Base-by-base conservation (phyloP, 345 rosid species). In the Abelmoschus esculentus region DNA sequence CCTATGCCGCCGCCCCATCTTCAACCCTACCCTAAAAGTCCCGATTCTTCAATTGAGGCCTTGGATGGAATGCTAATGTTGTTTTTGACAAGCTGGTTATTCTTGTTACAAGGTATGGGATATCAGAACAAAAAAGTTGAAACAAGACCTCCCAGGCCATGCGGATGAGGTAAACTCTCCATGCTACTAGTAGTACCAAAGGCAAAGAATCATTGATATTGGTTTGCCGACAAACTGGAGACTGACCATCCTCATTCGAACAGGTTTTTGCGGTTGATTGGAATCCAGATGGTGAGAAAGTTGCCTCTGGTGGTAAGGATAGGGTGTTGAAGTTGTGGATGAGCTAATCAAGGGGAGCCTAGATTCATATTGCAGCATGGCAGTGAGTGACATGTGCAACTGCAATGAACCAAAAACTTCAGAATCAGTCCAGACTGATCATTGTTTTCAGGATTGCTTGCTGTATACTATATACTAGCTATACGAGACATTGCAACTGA, bases 281-380 rank as follows among this genome's bases (percentile, higher is more conserved):
- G 99, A 91, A 97, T 83, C 99, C 99, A 7, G 96, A 91, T 76
- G 99, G 96, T 26, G 97, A 95, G 89, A 91, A 95, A 83, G 99
- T 95, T 36, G 97, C 89, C 22, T 91, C 96, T 7, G 97, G 97
- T 52, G 99, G 99, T 53, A 91, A 86, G 72, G 97, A 95, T 62
- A 78, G 80, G 85, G 96, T 88, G 26, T 76, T 93, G 86, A 91
- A 93, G 83, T 82, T 91, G 56, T 91, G 97, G 97, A 88, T 91
- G 88, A 96, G 97, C 5, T 22, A 22, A 22, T 22, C 26, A 22
- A 22, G 26, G 26, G 26, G 26, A 22, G 26, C 26, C 26, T 0
- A 22, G 1, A 22, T 22, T 22, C 26, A 22, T 22, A 22, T 22
- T 22, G 26, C 26, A 22, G 26, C 26, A 22, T 22, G 26, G 26